These are phyloP conservation scores for Phaeosphaeriaceae sp. DNA, from an alignment of 2,329 filamentous ascomycete species.

Conservation along the genomic window DNA sequence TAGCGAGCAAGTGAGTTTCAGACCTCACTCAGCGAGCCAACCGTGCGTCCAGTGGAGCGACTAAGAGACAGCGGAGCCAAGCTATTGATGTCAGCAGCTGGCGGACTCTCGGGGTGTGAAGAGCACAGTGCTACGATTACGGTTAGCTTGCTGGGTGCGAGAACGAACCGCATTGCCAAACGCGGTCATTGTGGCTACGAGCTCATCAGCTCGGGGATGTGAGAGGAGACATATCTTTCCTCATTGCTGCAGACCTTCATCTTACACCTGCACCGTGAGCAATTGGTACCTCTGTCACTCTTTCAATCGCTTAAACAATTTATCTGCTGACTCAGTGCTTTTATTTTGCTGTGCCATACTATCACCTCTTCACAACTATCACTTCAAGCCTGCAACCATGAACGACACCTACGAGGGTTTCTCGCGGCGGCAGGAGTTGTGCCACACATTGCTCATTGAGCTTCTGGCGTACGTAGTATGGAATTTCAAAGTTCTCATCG, in stretches of 20 bases:
- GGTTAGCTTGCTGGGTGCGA: neutral
- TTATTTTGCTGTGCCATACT: neutral
- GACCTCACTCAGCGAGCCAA: neutral
- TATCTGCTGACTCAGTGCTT: neutral
- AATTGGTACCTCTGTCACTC: neutral
- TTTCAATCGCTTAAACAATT: neutral
- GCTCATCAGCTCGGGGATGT: neutral
- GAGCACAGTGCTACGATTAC: neutral
- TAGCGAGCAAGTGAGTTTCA: neutral
- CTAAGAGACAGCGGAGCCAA: neutral
- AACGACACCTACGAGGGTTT: conserved; percentile 7
- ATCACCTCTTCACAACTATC: neutral
- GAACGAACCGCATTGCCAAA: neutral
- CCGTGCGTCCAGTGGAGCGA: neutral
- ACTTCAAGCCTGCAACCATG: conserved; percentile 1
- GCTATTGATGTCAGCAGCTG: neutral
- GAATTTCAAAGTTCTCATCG: neutral
- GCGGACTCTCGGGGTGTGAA: neutral
- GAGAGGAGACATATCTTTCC: conserved; percentile 1
- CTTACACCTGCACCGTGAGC: neutral
- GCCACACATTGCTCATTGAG: conserved; percentile 19
- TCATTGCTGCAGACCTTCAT: neutral
- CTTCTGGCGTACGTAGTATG: conserved; percentile 10
- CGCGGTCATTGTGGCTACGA: neutral
- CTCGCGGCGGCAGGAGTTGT: conserved; percentile 15